Evolutionary conservation across 2,329 filamentous ascomycete genomes (phyloP).

Genomic region (Phaeoacremonium minimum): DNA sequence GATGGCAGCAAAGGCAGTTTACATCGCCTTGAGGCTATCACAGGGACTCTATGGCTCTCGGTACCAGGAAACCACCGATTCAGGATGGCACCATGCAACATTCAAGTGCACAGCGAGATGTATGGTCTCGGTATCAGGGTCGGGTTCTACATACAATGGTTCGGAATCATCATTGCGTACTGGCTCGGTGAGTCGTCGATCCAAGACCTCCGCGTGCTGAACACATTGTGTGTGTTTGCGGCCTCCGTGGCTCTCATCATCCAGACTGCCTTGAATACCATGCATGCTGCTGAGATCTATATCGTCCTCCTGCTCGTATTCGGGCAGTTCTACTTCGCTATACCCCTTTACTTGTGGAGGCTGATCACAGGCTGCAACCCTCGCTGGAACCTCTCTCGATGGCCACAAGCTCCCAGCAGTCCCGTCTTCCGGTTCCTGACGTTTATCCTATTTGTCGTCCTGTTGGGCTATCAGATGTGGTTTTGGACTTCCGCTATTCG

Average conservation of each 20-base stretch:
- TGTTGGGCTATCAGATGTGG: conserved; percentile 13
- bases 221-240: conserved; percentile 7
- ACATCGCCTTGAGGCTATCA: no score
- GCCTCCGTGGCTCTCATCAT: conserved; percentile 5
- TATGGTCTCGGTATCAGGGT: conserved; percentile 10
- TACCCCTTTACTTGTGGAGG: conserved; percentile 14
- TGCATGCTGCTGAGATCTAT: conserved; percentile 11
- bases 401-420: conserved; percentile 6
- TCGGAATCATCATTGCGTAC: conserved; percentile 7
- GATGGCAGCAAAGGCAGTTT: no score
- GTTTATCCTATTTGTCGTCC: conserved; percentile 5
- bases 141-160: conserved; percentile 11
- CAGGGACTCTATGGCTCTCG: no score
- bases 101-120: conserved; percentile 1
- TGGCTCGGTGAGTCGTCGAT: conserved; percentile 8
- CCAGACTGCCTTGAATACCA: conserved; percentile 2
- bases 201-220: conserved; percentile 7
- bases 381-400: conserved; percentile 13
- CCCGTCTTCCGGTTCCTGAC: conserved; percentile 6
- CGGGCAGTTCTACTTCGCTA: conserved; percentile 9
- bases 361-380: conserved; percentile 14
- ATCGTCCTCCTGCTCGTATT: conserved; percentile 13
- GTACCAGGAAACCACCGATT: no score
- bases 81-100: conserved; percentile 6
- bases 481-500: conserved; percentile 9